Conservation (phyloP, 1,284 basidiomycete species). For the Fistulinella staudtii region DNA sequence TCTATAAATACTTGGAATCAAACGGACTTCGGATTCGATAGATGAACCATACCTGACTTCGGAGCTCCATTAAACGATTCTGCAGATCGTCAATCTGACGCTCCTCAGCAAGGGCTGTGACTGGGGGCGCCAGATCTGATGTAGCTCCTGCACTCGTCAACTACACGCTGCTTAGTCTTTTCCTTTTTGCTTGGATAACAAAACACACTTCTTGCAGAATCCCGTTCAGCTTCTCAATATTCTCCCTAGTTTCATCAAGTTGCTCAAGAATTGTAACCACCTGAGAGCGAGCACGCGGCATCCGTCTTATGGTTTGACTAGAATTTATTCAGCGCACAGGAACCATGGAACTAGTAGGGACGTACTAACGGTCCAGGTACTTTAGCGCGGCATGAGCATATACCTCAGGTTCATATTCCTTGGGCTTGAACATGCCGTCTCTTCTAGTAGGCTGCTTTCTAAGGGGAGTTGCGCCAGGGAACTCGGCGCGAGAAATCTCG, state of each 20-base stretch:
- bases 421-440: conserved; percentile 38
- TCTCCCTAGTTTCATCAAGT: conserved; percentile 47
- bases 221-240: conserved; percentile 47
- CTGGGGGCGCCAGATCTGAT: conserved; percentile 38
- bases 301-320: conserved; percentile 62
- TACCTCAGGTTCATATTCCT: conserved; percentile 62
- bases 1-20: conserved; percentile 33
- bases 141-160: conserved; percentile 32
- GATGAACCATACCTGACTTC: conserved; percentile 40
- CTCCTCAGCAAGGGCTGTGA: conserved; percentile 49
- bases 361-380: conserved; percentile 71
- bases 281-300: conserved; percentile 66
- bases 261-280: conserved; percentile 51
- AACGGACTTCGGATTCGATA: neutral
- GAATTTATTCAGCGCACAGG: neutral
- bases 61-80: conserved; percentile 48
- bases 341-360: conserved; percentile 6
- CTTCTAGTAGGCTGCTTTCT: conserved; percentile 43
- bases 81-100: conserved; percentile 52
- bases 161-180: conserved; percentile 10
- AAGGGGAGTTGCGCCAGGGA: conserved; percentile 67
- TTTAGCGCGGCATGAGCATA: conserved; percentile 71
- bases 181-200: neutral
- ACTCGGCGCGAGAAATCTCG: conserved; percentile 58
- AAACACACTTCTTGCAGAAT: conserved; percentile 51